These are phyloP conservation scores for Penicillium verrucosum DNA, from an alignment of 2,329 filamentous ascomycete species.

Conservation along the genomic window DNA sequence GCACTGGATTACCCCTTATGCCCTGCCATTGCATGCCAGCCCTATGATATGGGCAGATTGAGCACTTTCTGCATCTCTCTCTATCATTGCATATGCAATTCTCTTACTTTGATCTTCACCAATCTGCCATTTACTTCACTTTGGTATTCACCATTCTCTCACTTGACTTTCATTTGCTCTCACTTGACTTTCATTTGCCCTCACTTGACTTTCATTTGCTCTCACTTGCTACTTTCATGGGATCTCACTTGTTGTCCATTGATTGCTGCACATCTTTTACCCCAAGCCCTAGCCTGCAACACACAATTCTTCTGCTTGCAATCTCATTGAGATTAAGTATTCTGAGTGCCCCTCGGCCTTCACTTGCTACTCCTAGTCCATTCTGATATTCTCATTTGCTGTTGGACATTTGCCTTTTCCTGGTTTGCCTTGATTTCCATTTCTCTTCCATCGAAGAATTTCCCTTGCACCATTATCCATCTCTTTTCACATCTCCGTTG, in stretches of 20 bases:
- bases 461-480: background rate
- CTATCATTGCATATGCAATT: background rate
- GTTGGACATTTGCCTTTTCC: background rate
- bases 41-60: background rate
- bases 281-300: background rate
- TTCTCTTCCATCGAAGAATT: background rate
- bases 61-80: background rate
- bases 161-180: no score
- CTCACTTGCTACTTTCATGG: background rate
- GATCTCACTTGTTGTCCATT: background rate
- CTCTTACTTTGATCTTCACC: background rate
- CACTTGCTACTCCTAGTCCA: background rate
- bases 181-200: no score
- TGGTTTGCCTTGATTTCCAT: background rate
- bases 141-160: background rate
- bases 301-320: background rate
- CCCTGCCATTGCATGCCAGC: background rate
- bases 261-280: background rate
- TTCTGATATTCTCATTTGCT: background rate
- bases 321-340: background rate
- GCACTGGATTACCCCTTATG: no score
- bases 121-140: background rate
- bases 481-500: background rate
- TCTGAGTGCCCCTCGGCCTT: background rate
- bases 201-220: background rate